Percentiles rank a stretch among this genome's conserved stretches.
These are phyloP conservation scores for Isatis tinctoria DNA, from an alignment of 345 rosid genomes.

Conservation along the genomic window DNA sequence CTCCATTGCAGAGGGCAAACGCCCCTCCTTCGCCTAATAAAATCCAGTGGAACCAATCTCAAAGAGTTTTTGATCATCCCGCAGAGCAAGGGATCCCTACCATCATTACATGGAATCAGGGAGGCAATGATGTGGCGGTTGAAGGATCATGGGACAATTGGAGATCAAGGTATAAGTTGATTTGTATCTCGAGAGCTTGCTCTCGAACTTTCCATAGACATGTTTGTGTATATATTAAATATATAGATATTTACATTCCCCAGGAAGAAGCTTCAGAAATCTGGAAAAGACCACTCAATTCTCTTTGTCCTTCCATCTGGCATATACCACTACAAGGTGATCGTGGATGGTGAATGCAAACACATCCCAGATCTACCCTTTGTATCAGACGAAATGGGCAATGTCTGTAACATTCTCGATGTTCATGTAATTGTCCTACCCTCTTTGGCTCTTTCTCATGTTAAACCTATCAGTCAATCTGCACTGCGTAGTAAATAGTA, in stretches of 20 bases:
- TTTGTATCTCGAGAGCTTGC: neutral
- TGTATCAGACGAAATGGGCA: constrained; percentile 62
- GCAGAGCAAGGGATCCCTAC: constrained; percentile 68
- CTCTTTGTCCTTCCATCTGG: constrained; percentile 79
- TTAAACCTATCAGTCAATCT: neutral
- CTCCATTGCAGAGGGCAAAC: constrained; percentile 58
- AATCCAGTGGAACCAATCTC: constrained; percentile 49
- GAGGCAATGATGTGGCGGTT: constrained; percentile 79
- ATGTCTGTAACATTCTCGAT: constrained; percentile 73
- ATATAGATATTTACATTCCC: neutral
- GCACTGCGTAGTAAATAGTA: neutral
- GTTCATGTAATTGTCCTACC: constrained; percentile 43
- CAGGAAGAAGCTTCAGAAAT: constrained; percentile 77
- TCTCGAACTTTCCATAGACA: neutral
- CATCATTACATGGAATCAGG: constrained; percentile 78
- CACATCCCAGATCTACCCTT: constrained; percentile 75
- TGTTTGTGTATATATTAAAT: neutral
- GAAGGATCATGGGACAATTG: constrained; percentile 98
- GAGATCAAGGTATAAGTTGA: constrained; percentile 53
- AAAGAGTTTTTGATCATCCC: constrained; percentile 36
- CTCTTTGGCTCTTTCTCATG: neutral
- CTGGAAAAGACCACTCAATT: constrained; percentile 78
- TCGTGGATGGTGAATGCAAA: constrained; percentile 86
- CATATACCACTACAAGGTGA: constrained; percentile 77
- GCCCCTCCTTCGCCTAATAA: constrained; percentile 41